phyloP scores from a whole-genome alignment of 2,329 filamentous ascomycete species.

The Phoma sp. region DNA sequence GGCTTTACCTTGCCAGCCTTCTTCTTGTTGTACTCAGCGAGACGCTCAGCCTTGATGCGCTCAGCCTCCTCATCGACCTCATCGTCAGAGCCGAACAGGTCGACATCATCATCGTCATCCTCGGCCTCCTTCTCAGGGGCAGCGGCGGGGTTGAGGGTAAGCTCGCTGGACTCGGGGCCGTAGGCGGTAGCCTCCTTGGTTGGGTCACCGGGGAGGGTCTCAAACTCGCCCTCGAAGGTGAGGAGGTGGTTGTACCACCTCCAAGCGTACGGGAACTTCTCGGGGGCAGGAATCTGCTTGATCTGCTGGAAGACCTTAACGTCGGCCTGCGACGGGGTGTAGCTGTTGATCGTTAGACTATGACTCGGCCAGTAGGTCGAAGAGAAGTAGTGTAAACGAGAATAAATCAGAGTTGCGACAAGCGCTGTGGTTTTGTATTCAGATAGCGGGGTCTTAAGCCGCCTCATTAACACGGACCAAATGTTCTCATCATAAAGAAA shows the following conservation, averaged over 20 bases:
- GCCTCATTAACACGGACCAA: constrained; percentile 97
- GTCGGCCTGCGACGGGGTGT: constrained; percentile 87
- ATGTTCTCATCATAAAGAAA: constrained; percentile 75
- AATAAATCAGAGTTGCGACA: constrained; percentile 72
- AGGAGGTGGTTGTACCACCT: constrained; percentile 99
- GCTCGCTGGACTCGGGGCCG: constrained; percentile 80
- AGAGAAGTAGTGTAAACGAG: constrained; percentile 22
- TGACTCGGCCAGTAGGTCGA: constrained; percentile 19
- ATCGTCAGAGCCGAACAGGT: constrained; percentile 91
- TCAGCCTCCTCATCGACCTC: constrained; percentile 71
- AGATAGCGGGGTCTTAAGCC: constrained; percentile 87
- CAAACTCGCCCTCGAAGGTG: constrained; percentile 91
- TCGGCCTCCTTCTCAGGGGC: constrained; percentile 69
- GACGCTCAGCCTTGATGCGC: constrained; percentile 82
- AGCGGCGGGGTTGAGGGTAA: constrained; percentile 85
- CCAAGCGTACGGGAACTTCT: constrained; percentile 91
- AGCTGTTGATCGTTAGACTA: constrained; percentile 52
- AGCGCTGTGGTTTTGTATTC: constrained; percentile 76
- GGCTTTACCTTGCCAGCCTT: constrained; percentile 93
- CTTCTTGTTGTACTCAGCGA: constrained; percentile 95
- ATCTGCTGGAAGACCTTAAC: constrained; percentile 93
- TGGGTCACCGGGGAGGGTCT: constrained; percentile 86
- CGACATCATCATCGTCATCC: constrained; percentile 73
- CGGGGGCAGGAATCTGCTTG: constrained; percentile 73
- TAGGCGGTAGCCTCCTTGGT: constrained; percentile 88